Evolutionary conservation across 2,329 filamentous ascomycete genomes (phyloP).

Genomic region (Aquanectria penicillioides): DNA sequence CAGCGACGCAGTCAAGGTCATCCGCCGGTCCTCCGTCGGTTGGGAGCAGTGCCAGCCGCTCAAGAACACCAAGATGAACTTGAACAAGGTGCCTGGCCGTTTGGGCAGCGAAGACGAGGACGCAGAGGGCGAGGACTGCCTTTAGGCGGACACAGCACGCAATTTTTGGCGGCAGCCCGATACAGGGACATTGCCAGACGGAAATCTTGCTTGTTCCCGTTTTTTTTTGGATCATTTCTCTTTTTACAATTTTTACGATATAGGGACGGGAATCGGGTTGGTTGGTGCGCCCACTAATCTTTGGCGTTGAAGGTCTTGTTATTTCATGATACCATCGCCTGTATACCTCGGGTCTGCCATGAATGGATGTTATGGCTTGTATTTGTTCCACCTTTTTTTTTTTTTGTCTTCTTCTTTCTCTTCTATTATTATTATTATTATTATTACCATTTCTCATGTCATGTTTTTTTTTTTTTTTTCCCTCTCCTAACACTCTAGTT

Average conservation of each 20-base stretch:
- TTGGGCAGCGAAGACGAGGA: background rate
- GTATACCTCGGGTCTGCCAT: background rate
- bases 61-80: slow-evolving; percentile 27
- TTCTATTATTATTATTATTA: background rate
- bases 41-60: slow-evolving; percentile 50
- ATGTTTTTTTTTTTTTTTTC: background rate
- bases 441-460: background rate
- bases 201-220: background rate
- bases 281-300: background rate
- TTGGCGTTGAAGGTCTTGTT: slow-evolving; percentile 9
- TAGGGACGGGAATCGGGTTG: background rate
- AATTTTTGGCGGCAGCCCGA: too few relatives aligned
- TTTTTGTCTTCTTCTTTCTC: too few relatives aligned
- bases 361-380: background rate
- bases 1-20: slow-evolving; percentile 49
- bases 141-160: background rate
- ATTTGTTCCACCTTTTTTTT: background rate
- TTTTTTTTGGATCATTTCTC: background rate
- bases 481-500: too few relatives aligned
- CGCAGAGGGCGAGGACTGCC: background rate
- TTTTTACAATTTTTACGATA: background rate
- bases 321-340: slow-evolving; percentile 11
- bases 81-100: slow-evolving; percentile 19
- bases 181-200: background rate
- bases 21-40: slow-evolving; percentile 36